A percentile compares a stretch with the other conserved stretches of the same genome.
phyloP scores from a whole-genome alignment of 208 protist genomes.

The Acanthamoeba lenticulata region DNA sequence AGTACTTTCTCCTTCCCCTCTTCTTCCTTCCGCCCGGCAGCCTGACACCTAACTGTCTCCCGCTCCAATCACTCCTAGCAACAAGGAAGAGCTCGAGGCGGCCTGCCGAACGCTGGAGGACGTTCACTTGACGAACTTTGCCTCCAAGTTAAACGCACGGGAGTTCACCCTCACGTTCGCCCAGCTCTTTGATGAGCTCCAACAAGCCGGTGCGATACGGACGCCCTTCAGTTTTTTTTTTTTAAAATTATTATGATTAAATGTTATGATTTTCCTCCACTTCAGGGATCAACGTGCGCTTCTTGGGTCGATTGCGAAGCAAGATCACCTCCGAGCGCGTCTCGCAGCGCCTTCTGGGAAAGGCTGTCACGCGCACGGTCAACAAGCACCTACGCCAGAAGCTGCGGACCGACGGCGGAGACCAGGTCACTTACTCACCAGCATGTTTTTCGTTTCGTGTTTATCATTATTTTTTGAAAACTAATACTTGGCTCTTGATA shows the following conservation, averaged over 20 bases:
- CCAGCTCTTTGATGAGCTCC: background rate
- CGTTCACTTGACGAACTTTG: background rate
- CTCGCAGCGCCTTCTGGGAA: background rate
- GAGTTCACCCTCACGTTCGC: background rate
- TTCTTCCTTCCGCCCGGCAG: too few relatives aligned
- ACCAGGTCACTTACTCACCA: background rate
- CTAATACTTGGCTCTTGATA: too few relatives aligned
- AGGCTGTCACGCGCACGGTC: background rate
- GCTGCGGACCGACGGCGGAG: background rate
- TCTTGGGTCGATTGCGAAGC: background rate
- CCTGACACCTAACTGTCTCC: too few relatives aligned
- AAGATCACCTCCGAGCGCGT: background rate
- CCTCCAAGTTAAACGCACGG: background rate
- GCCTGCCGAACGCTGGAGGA: background rate
- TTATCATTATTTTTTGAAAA: too few relatives aligned
- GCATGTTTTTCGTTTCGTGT: background rate
- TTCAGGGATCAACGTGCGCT: slow-evolving; percentile 36
- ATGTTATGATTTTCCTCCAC: background rate
- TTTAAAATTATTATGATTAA: background rate
- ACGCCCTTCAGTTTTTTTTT: background rate
- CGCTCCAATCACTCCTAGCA: background rate
- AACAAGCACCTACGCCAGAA: background rate
- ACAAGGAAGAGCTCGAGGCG: background rate
- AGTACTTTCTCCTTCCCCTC: background rate
- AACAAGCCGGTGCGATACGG: background rate